Base-by-base conservation (phyloP, 768 basidiomycete species). In the Lentinus brumalis region DNA sequence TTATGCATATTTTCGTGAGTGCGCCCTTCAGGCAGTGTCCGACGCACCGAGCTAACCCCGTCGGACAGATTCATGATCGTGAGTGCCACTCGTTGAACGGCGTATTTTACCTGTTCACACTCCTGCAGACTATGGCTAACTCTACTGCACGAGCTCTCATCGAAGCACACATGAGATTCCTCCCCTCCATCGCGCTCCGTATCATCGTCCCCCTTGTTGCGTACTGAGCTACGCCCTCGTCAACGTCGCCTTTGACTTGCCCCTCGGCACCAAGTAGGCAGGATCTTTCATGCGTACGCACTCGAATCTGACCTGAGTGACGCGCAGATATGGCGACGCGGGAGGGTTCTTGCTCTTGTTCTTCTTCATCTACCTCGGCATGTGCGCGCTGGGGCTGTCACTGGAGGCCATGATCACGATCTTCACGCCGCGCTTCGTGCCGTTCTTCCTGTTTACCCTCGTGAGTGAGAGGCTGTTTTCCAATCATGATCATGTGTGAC, bases 141-240 rank as follows among this genome's bases (percentile, higher is more conserved):
- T 68, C 70, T 16, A 68, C 67, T 12, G 72, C 72, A 2, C 68
- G 74, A 5, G 61, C 64, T n/a, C 42, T 70, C 52, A 72, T 78
- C 57, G 72, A 68, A 1, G 79, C 79, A 0, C 76, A 74, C 67
- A 69, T 82, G 44, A 67, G 65, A 2, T 75, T 75, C 40, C 44
- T 58, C 14, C 62, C 73, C 0, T 78, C 77, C 65, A 61, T 80
- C 49, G 59, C 50, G 1, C 69, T 79, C 29, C 74, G 79, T 16
- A 29, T 79, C 7, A 35, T 69, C 38, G 66, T 72, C n/a, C 79
- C 80, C 0, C 38, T 78, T n/a, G 41, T 74, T 26, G 60, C 68
- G 10, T 80, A 79, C 66, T 56, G 63, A 72, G 74, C 64, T 80
- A 79, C 66, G 69, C 79, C n/a, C 76, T 77, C 63, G 64, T 82